Conservation (phyloP, 345 rosid genomes). For the Eucalyptus sideroxylon region DNA sequence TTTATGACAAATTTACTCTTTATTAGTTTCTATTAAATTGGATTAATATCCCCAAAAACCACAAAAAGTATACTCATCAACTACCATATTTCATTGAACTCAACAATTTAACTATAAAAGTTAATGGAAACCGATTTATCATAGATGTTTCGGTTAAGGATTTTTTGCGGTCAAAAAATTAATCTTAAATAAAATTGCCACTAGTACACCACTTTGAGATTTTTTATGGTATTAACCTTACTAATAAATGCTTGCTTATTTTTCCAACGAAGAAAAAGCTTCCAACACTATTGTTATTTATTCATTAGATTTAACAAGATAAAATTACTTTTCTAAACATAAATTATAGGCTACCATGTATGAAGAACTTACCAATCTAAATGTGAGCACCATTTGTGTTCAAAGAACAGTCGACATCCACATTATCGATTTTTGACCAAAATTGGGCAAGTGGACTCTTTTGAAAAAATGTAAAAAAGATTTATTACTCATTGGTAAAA, state of each 20-base stretch:
- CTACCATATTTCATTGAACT: no score
- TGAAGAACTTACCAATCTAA: no score
- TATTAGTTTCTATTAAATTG: no score
- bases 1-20: no score
- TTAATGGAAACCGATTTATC: accelerated
- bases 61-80: accelerated
- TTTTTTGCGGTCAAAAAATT: accelerated
- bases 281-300: accelerated
- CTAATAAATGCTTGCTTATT: background rate
- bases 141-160: accelerated
- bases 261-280: background rate
- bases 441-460: no score
- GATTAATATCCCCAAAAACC: accelerated
- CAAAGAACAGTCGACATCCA: no score
- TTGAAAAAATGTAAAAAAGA: accelerated
- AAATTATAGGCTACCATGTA: background rate
- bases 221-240: no score
- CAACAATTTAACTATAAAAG: no score
- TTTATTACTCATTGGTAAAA: no score
- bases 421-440: accelerated
- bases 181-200: no score
- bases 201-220: accelerated
- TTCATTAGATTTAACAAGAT: background rate
- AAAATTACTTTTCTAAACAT: background rate
- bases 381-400: accelerated